phyloP scores from a whole-genome alignment of 345 rosid species.

The Gossypium ekmanianum region DNA sequence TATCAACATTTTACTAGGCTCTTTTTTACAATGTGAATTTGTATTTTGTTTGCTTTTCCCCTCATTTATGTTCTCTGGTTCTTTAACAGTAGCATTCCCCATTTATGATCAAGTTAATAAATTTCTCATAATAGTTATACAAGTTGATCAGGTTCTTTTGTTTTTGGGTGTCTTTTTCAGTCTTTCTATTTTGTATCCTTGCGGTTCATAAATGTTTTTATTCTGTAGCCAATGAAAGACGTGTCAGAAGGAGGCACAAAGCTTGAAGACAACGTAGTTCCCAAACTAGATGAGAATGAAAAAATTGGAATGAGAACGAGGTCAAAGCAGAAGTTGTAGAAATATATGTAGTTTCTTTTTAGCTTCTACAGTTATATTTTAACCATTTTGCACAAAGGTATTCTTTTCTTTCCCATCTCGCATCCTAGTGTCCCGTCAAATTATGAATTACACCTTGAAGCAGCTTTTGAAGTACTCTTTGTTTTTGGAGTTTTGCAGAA shows the following conservation, averaged over 20 bases:
- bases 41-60: neutral
- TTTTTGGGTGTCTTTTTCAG: neutral
- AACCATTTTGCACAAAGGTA: constrained; percentile 12
- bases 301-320: constrained; percentile 28
- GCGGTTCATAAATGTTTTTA: neutral
- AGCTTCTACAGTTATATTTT: constrained; percentile 4
- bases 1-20: neutral
- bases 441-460: neutral
- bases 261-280: constrained; percentile 14
- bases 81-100: neutral
- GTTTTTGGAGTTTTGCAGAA: constrained; percentile 8
- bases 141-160: neutral
- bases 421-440: neutral
- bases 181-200: neutral
- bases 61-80: neutral
- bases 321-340: constrained; percentile 28
- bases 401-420: neutral
- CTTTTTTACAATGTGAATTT: neutral
- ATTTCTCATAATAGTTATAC: neutral
- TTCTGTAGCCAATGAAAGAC: constrained; percentile 17
- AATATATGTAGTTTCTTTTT: neutral
- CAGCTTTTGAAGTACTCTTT: neutral
- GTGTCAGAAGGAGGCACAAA: constrained; percentile 4
- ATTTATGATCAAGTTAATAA: neutral
- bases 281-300: constrained; percentile 7